A percentile compares a stretch with the other conserved stretches of the same genome.
These are phyloP conservation scores for Hyphodiscus hymeniophilus DNA, from an alignment of 495 filamentous ascomycete species.

Conservation along the genomic window DNA sequence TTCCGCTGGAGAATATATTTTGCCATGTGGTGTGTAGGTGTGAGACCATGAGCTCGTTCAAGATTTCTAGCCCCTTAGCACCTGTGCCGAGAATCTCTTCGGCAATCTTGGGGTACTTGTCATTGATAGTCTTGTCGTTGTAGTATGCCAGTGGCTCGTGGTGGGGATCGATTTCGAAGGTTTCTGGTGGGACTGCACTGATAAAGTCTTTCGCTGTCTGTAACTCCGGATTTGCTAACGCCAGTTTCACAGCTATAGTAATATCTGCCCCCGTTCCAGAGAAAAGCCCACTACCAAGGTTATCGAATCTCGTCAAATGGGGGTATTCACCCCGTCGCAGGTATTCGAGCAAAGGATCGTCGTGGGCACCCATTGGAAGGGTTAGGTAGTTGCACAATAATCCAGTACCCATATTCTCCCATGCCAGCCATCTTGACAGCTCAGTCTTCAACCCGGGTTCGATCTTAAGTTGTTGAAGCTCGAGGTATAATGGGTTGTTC, in stretches of 20 bases:
- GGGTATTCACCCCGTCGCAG: conserved; percentile 69
- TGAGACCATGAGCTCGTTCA: conserved; percentile 70
- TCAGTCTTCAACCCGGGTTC: conserved; percentile 56
- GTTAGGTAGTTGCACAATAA: conserved; percentile 70
- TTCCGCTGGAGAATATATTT: conserved; percentile 60
- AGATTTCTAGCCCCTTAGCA: conserved; percentile 47
- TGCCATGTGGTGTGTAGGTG: conserved; percentile 87
- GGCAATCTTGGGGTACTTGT: conserved; percentile 55
- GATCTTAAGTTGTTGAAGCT: conserved; percentile 50
- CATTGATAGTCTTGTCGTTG: conserved; percentile 47
- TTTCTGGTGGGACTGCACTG: conserved; percentile 44
- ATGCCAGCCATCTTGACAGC: conserved; percentile 80
- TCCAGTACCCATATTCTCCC: conserved; percentile 87
- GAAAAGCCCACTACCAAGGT: conserved; percentile 63
- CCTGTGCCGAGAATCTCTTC: conserved; percentile 49
- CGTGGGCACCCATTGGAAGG: conserved; percentile 76
- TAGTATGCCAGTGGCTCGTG: conserved; percentile 73
- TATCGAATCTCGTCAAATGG: conserved; percentile 65
- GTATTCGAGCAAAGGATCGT: conserved; percentile 62
- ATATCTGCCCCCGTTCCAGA: conserved; percentile 60
- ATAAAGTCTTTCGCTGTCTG: conserved; percentile 49
- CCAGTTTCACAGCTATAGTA: conserved; percentile 56
- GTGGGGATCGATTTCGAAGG: conserved; percentile 55
- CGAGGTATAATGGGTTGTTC: conserved; percentile 72
- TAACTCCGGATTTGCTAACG: conserved; percentile 44